Conservation (phyloP, 441 rosid species). For the Francoa sonchifolia region DNA sequence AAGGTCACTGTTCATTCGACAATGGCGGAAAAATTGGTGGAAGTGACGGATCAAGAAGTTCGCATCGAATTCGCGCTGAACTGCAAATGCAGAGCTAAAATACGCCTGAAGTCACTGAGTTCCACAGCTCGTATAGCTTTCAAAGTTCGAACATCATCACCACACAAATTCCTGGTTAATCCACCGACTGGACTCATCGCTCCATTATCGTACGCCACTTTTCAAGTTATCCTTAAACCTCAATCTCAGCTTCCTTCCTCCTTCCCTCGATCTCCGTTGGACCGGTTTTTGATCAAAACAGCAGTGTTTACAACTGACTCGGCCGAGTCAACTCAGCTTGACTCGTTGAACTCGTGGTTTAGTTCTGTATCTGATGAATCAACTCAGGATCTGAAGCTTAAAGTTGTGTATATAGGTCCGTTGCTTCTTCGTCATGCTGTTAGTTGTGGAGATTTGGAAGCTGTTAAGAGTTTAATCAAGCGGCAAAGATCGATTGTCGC, state of each 20-base stretch:
- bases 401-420: slow-evolving; percentile 42
- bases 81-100: slow-evolving; percentile 35
- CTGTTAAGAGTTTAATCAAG: slow-evolving; percentile 31
- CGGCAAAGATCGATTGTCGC: slow-evolving; percentile 24
- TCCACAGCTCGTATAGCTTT: slow-evolving; percentile 27
- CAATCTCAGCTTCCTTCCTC: slow-evolving; percentile 32
- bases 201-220: slow-evolving; percentile 25
- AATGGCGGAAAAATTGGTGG: slow-evolving; percentile 22
- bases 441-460: slow-evolving; percentile 19
- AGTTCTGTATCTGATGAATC: slow-evolving; percentile 13
- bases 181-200: slow-evolving; percentile 38
- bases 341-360: slow-evolving; percentile 20
- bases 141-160: slow-evolving; percentile 54
- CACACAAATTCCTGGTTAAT: slow-evolving; percentile 43
- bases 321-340: slow-evolving; percentile 11
- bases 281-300: slow-evolving; percentile 38
- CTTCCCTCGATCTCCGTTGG: slow-evolving; percentile 46
- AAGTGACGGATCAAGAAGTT: slow-evolving; percentile 29
- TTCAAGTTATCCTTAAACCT: slow-evolving; percentile 46
- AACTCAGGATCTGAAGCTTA: slow-evolving; percentile 34
- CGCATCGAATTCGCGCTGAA: slow-evolving; percentile 29
- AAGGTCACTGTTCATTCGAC: too few relatives aligned
- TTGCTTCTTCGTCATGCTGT: slow-evolving; percentile 42
- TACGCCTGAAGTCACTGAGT: slow-evolving; percentile 31
- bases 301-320: slow-evolving; percentile 12